Base-by-base conservation (phyloP, 306 rosid species). In the Cucurbita ficifolia region DNA sequence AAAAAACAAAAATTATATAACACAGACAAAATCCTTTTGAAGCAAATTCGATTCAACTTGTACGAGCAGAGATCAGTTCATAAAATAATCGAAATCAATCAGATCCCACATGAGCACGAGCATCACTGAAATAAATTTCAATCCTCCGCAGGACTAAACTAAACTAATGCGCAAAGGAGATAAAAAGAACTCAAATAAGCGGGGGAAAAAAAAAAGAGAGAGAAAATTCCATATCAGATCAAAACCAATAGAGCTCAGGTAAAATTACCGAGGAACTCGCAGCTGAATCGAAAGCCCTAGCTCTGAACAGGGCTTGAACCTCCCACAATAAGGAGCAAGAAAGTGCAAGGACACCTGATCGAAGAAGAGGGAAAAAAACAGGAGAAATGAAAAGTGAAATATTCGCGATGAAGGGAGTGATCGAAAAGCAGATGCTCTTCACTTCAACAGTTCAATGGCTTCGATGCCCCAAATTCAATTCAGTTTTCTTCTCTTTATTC, bases 381-480 rank as follows among this genome's bases (percentile, higher is more conserved):
- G 35, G 39, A 62, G 35, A 60, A 62, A 45, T 17, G 71, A 38
- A 63, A 62, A 50, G 73, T 62, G 78, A 75, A 75, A 75, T 62
- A 75, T 75, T 75, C 72, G 78, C 43, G 51, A 35, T 36, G 71
- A 60, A 75, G 72, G 50, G 68, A 61, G 24, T 75, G 72, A 75
- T 74, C 57, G 69, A 75, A 75, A 75, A 75, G 78, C 73, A 62
- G 78, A 75, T 61, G 51, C 78, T 63, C 40, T 55, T 63, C 46
- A 57, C 56, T 64, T 43, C 52, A 64, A 64, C 21, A 63, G 22
- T 45, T 48, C 60, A 60, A 48, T 49, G 17, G 13, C 54, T 59
- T 74, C 2, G 58, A 45, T 36, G 51, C 72, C 78, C 17, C n/a
- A 12, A 72, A 57, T 75, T 49, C 60, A 52, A 36, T 52, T 36